Percentiles rank a stretch among this genome's conserved stretches.
These are phyloP conservation scores for Emmonsiellopsis sp. DNA, from an alignment of 2,329 filamentous ascomycete species.

Conservation along the genomic window DNA sequence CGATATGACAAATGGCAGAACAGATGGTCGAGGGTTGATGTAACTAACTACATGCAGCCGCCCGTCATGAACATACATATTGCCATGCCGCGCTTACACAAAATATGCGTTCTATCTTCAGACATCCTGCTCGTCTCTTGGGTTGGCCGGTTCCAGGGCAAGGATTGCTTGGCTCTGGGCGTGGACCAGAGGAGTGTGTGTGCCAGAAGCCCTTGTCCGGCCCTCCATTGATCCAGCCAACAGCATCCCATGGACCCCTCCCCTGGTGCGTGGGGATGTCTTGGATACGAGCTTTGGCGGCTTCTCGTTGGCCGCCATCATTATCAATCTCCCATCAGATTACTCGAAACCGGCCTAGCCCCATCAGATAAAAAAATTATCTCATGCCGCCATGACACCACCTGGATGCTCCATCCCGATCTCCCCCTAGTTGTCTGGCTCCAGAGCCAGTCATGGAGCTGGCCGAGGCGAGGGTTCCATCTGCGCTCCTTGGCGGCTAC, in stretches of 20 bases:
- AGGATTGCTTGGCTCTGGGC: too few relatives aligned
- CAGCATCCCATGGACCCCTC: not conserved
- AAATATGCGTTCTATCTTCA: too few relatives aligned
- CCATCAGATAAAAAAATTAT: constrained; percentile 7
- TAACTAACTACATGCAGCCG: too few relatives aligned
- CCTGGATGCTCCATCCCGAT: not conserved
- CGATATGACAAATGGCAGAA: too few relatives aligned
- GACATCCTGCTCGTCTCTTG: too few relatives aligned
- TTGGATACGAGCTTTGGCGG: not conserved
- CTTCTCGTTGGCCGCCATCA: constrained; percentile 1
- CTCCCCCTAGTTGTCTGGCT: not conserved
- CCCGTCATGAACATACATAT: too few relatives aligned
- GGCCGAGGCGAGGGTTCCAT: not conserved
- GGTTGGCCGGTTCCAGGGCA: too few relatives aligned
- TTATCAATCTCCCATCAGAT: constrained; percentile 9
- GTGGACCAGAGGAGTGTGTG: too few relatives aligned
- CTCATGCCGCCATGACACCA: not conserved
- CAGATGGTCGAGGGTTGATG: too few relatives aligned
- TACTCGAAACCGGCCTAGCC: not conserved
- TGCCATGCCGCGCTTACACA: too few relatives aligned
- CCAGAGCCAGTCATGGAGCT: not conserved
- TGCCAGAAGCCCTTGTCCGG: too few relatives aligned
- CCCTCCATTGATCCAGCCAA: not conserved
- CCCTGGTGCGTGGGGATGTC: not conserved
- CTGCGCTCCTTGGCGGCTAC: not conserved